phyloP scores from a whole-genome alignment of 441 rosid genomes.

The Pelargonium cotyledonis region DNA sequence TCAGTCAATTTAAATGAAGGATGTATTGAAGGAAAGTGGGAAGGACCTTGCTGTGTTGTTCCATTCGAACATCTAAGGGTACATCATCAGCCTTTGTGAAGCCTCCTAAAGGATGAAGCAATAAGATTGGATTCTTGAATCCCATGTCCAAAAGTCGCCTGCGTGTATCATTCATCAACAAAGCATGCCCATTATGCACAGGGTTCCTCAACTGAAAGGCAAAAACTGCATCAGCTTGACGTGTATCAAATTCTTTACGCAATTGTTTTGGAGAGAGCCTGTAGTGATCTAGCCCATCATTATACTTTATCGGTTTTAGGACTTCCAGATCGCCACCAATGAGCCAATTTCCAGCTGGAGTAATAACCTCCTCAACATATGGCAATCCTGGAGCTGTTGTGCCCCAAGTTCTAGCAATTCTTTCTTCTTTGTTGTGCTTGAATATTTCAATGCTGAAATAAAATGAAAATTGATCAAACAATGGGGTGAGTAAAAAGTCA shows the following conservation, averaged over 20 bases:
- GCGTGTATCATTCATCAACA: conserved; percentile 86
- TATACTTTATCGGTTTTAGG: conserved; percentile 66
- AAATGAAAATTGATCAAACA: conserved; percentile 10
- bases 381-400: conserved; percentile 83
- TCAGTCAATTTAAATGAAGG: too few species aligned
- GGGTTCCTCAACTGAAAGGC: conserved; percentile 96
- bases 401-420: conserved; percentile 94
- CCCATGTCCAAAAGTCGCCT: conserved; percentile 88
- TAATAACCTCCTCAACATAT: conserved; percentile 63
- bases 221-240: conserved; percentile 93
- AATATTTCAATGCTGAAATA: conserved; percentile 73
- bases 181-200: conserved; percentile 92
- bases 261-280: conserved; percentile 74
- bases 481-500: background rate
- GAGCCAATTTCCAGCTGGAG: conserved; percentile 77
- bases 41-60: conserved; percentile 85
- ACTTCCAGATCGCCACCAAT: conserved; percentile 91
- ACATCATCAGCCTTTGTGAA: conserved; percentile 95
- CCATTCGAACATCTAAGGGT: conserved; percentile 87
- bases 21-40: too few species aligned
- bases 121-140: conserved; percentile 74
- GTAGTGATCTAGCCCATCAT: conserved; percentile 81
- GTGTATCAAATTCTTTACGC: conserved; percentile 59
- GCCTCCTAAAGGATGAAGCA: conserved; percentile 94
- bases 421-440: conserved; percentile 88